These are phyloP conservation scores for Coemansia sp. DNA, from an alignment of 192 early-diverging fungal genomes.

Conservation along the genomic window DNA sequence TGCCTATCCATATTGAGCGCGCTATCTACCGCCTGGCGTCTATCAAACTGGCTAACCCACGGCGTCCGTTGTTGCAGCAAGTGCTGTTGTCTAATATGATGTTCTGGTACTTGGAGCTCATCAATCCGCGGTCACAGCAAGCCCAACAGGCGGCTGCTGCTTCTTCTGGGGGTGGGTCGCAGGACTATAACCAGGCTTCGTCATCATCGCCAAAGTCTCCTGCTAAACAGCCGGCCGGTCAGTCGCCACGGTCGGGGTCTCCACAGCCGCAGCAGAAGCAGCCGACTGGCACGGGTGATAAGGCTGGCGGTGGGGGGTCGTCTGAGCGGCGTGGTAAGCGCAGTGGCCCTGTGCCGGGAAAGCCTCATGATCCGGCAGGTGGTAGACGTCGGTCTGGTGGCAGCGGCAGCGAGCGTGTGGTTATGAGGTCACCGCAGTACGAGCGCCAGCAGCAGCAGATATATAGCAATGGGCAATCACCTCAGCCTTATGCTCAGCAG, in stretches of 20 bases:
- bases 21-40: conserved; percentile 75
- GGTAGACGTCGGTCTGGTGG: conserved; percentile 36
- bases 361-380: conserved; percentile 24
- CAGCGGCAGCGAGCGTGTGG: conserved; percentile 37
- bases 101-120: conserved; percentile 79
- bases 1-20: conserved; percentile 77
- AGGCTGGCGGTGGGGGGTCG: neutral
- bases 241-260: neutral
- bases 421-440: conserved; percentile 56
- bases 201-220: conserved; percentile 6
- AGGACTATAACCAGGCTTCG: conserved; percentile 10
- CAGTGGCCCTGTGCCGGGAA: neutral
- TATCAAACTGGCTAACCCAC: conserved; percentile 74
- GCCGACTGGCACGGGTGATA: neutral
- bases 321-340: conserved; percentile 24
- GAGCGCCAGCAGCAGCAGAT: conserved; percentile 59
- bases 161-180: conserved; percentile 14
- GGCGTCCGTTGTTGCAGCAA: conserved; percentile 72
- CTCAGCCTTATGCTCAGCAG: neutral
- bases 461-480: conserved; percentile 26
- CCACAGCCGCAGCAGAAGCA: conserved; percentile 17
- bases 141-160: conserved; percentile 24
- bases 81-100: conserved; percentile 79
- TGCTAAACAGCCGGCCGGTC: neutral
- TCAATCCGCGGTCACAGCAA: conserved; percentile 57